These are phyloP conservation scores for Fusarium siculi DNA, from an alignment of 2,329 filamentous ascomycete species.

Conservation along the genomic window DNA sequence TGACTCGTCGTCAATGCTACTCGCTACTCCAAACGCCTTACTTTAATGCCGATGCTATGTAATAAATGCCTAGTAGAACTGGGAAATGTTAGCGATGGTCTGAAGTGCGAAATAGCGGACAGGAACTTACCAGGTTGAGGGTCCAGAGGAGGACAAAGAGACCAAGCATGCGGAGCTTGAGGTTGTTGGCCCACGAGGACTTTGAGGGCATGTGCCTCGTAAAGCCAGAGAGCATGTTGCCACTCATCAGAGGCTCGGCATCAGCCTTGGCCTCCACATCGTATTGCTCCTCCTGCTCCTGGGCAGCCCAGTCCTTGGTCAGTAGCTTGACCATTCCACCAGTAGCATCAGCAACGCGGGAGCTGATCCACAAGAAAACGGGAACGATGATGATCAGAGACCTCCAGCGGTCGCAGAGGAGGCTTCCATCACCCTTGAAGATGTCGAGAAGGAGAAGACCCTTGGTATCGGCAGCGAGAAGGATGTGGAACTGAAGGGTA, in stretches of 20 bases:
- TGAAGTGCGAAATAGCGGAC: accelerated
- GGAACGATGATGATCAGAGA: slow-evolving; percentile 42
- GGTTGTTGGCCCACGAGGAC: slow-evolving; percentile 29
- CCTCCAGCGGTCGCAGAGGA: slow-evolving; percentile 41
- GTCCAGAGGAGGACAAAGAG: slow-evolving; percentile 33
- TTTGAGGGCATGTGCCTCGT: slow-evolving; percentile 33
- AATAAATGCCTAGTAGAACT: slow-evolving; percentile 31
- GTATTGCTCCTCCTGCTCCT: slow-evolving; percentile 14
- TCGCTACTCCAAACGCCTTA: slow-evolving; percentile 33
- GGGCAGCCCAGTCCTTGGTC: slow-evolving; percentile 21
- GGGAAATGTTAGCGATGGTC: neutral
- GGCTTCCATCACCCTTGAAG: slow-evolving; percentile 32
- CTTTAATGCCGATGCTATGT: neutral
- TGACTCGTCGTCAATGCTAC: slow-evolving; percentile 4
- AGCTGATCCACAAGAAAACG: slow-evolving; percentile 44
- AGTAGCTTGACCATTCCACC: slow-evolving; percentile 35
- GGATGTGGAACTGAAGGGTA: slow-evolving; percentile 69
- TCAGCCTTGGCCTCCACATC: slow-evolving; percentile 36
- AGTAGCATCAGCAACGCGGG: slow-evolving; percentile 30
- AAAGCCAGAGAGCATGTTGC: slow-evolving; percentile 11
- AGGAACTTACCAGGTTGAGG: slow-evolving; percentile 28
- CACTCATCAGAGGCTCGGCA: slow-evolving; percentile 25
- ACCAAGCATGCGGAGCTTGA: slow-evolving; percentile 32
- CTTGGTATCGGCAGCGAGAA: slow-evolving; percentile 67
- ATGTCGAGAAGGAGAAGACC: slow-evolving; percentile 50